Conservation (phyloP, 2,329 filamentous ascomycete species). For the Colletotrichum endophyticum region DNA sequence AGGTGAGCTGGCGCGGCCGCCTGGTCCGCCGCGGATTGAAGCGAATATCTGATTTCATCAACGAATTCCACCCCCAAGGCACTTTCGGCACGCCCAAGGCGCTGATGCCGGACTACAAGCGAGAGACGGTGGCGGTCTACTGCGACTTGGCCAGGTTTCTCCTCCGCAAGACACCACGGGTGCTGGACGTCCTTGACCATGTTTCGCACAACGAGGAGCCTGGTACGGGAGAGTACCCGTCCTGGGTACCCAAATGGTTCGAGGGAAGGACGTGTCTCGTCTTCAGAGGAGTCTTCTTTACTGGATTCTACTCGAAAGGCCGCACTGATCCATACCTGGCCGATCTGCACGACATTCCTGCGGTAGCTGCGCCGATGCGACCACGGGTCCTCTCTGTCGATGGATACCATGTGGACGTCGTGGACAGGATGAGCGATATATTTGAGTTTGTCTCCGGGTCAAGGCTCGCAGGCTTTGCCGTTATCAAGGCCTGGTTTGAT, state of each 20-base stretch:
- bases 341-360: constrained; percentile 1
- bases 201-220: constrained; percentile 18
- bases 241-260: constrained; percentile 23
- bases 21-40: constrained; percentile 10
- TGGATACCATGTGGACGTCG: constrained; percentile 14
- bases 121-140: constrained; percentile 13
- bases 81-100: constrained; percentile 13
- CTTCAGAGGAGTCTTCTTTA: constrained; percentile 10
- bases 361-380: background rate
- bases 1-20: constrained; percentile 6
- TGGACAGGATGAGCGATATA: background rate
- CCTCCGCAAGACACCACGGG: constrained; percentile 12
- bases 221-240: constrained; percentile 7
- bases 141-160: constrained; percentile 21
- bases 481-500: background rate
- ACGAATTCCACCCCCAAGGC: background rate
- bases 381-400: constrained; percentile 11
- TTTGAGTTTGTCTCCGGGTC: background rate
- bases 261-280: background rate
- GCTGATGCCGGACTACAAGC: constrained; percentile 16
- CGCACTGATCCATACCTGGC: constrained; percentile 5
- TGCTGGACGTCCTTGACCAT: constrained; percentile 16
- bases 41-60: constrained; percentile 3
- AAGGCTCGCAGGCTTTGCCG: background rate
- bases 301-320: constrained; percentile 13